These are phyloP conservation scores for Pythium utonaiense DNA, from an alignment of 352 stramenopile genomes.

Conservation along the genomic window DNA sequence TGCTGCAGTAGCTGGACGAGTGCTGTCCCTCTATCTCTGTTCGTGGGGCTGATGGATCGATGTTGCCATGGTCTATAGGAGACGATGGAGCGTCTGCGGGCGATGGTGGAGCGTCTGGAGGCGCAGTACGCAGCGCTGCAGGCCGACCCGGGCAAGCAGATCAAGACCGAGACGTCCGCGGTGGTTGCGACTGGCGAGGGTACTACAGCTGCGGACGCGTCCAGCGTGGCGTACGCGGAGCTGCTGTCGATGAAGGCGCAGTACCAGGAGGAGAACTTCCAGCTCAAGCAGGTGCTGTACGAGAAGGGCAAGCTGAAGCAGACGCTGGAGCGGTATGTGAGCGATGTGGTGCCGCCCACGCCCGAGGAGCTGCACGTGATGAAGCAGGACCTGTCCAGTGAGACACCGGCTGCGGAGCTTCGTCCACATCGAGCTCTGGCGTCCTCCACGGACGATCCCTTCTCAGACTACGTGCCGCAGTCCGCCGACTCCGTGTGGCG, in stretches of 20 bases:
- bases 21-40: too few species aligned
- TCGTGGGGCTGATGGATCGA: background rate
- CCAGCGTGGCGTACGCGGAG: conserved; percentile 21
- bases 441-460: background rate
- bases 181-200: background rate
- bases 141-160: conserved; percentile 7
- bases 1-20: background rate
- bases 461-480: conserved; percentile 9
- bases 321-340: conserved; percentile 29
- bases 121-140: conserved; percentile 27
- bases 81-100: conserved; percentile 42
- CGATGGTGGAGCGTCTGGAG: conserved; percentile 46
- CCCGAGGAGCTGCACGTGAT: conserved; percentile 13
- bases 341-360: conserved; percentile 21
- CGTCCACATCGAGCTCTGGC: background rate
- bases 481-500: conserved; percentile 21
- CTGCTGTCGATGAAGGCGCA: conserved; percentile 32
- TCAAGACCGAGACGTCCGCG: background rate
- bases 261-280: conserved; percentile 29
- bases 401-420: background rate
- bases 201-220: conserved; percentile 20
- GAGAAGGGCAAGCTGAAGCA: conserved; percentile 34
- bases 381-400: conserved; percentile 5
- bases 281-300: conserved; percentile 28
- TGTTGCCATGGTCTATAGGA: conserved; percentile 19